Evolutionary conservation across 2,329 filamentous ascomycete genomes (phyloP), one percentile per base, ranked within the genome.

Genomic region (Calonectria montana): DNA sequence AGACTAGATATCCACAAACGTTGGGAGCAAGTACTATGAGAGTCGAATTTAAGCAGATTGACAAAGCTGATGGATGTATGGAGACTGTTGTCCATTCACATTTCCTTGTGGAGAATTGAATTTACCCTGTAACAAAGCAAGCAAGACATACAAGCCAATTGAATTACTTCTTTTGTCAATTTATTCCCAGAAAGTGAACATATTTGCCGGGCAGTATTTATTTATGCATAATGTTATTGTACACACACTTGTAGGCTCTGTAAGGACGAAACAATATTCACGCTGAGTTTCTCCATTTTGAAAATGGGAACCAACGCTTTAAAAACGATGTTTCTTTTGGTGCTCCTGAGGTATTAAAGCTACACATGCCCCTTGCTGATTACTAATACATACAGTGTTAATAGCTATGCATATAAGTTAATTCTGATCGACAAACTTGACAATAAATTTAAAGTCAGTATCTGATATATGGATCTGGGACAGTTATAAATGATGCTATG

Each of bases 1-100:
- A 50, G 80, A 84, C 31, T 83, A 80, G 71, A 74, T 48, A 25
- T 48, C n/a, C 47, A 61, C 45, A 41, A 43, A 67, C 37, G 29
- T 39, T 35, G 50, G 62, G 67, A 67, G 29, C 23, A 39, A 53
- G 57, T 39, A 63, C 45, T 71, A 69, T 13, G 67, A 69, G 65
- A 59, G 16, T 23, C 16, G 62, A 64, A 66, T 45, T 25, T 47
- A 29, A 45, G 25, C 70, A 78, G 66, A 78, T 70, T 76, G 76
- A 67, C 12, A 55, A 65, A 23, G 25, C 25, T 15, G 21, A 37
- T 15, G 12, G 3, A 15, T 29, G 23, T n/a, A 27, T 31, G 23
- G 53, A 23, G 65, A 47, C 15, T 66, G 48, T 48, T 31, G 27
- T 25, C 27, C 48, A 37, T 37, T 47, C 16, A 27, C 25, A 15